phyloP scores from a whole-genome alignment of 2,329 filamentous ascomycete species.

The Colletotrichum graminicola region DNA sequence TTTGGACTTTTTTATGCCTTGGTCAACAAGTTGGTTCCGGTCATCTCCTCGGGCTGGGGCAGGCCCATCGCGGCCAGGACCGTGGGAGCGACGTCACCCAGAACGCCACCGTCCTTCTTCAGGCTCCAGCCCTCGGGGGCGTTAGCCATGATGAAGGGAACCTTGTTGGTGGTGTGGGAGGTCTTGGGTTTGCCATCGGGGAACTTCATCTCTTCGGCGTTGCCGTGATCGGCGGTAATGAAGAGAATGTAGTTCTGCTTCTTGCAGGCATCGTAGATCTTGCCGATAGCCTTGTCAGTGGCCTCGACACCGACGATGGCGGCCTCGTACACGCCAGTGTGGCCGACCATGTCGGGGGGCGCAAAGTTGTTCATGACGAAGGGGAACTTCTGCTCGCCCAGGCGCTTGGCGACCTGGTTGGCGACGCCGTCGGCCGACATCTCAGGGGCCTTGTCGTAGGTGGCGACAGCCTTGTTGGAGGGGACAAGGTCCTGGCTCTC shows the following conservation, averaged over 20 bases:
- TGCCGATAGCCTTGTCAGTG: conserved; percentile 93
- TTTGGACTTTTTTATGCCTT: conserved; percentile 60
- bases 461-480: conserved; percentile 89
- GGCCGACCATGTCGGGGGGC: conserved; percentile 98
- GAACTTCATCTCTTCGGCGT: conserved; percentile 99
- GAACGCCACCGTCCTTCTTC: conserved; percentile 81
- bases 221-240: conserved; percentile 96
- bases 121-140: conserved; percentile 90
- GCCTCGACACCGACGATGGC: conserved; percentile 86
- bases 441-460: conserved; percentile 93
- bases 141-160: conserved; percentile 98
- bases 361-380: conserved; percentile 99
- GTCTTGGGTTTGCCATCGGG: conserved; percentile 97
- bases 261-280: conserved; percentile 94
- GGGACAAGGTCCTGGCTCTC: conserved; percentile 83
- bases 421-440: conserved; percentile 96
- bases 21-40: conserved; percentile 83
- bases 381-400: conserved; percentile 87
- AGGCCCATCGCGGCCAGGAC: conserved; percentile 92
- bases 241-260: conserved; percentile 93
- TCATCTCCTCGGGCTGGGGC: conserved; percentile 92
- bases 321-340: conserved; percentile 97
- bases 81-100: conserved; percentile 97
- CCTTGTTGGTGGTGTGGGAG: conserved; percentile 97
- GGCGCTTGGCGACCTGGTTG: conserved; percentile 88